phyloP scores from a whole-genome alignment of 805 yeast species.

The Debaryomyces prosopidis region DNA sequence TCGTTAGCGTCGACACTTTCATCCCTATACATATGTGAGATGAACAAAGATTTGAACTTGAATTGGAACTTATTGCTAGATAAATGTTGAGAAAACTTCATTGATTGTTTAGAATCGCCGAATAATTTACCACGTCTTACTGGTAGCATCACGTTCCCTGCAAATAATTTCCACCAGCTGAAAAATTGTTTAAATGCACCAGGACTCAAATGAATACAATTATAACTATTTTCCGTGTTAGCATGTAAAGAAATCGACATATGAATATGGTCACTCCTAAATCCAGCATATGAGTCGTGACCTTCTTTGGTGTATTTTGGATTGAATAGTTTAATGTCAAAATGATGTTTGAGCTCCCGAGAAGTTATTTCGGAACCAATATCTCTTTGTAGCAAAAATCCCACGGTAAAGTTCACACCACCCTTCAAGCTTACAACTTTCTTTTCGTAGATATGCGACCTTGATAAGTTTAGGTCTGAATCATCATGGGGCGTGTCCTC shows the following conservation, averaged over 20 bases:
- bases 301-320: slow-evolving; percentile 46
- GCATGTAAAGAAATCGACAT: slow-evolving; percentile 43
- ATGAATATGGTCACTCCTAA: slow-evolving; percentile 39
- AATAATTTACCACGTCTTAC: slow-evolving; percentile 74
- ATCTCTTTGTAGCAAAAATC: slow-evolving; percentile 25
- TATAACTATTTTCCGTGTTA: slow-evolving; percentile 45
- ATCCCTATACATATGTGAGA: slow-evolving; percentile 71
- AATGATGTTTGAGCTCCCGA: slow-evolving; percentile 64
- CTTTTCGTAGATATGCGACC: slow-evolving; percentile 42
- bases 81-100: slow-evolving; percentile 74
- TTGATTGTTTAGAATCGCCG: slow-evolving; percentile 51
- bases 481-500: slow-evolving; percentile 17
- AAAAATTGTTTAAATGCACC: slow-evolving; percentile 65
- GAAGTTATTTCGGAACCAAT: neutral
- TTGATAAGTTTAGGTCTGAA: slow-evolving; percentile 4
- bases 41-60: slow-evolving; percentile 66
- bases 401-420: slow-evolving; percentile 57
- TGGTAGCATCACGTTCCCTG: slow-evolving; percentile 78
- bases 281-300: slow-evolving; percentile 44
- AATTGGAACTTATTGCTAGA: slow-evolving; percentile 80
- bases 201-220: slow-evolving; percentile 79
- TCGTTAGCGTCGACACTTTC: slow-evolving; percentile 38
- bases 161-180: slow-evolving; percentile 84
- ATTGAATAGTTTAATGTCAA: slow-evolving; percentile 54
- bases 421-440: slow-evolving; percentile 59